Evolutionary conservation across 768 basidiomycete species (phyloP), one percentile per base, ranked within the genome.

Genomic region (Kwoniella newhampshirensis): DNA sequence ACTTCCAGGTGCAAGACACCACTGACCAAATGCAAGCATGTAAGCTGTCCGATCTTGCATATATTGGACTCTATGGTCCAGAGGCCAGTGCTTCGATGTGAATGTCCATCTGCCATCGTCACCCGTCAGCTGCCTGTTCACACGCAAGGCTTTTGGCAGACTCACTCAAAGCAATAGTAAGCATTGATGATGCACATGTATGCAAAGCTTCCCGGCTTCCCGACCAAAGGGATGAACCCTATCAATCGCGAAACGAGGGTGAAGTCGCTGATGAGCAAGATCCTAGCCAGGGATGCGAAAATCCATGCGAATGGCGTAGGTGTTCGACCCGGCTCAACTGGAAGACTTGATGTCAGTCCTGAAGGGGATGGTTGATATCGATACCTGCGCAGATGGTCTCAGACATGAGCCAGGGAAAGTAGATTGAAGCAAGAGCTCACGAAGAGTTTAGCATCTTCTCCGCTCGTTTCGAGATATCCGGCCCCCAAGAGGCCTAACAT

Each of bases 101-200:
- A 70, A 71, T 17, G 57, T 68, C 53, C 55, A 73, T 35, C 69
- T 71, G 32, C 21, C 13, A 36, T 15, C n/a, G n/a, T 18, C 43
- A 32, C 13, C 32, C 32, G 32, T 32, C 43, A 35, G n/a, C 35
- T 39, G 4, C 4, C 8, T 8, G 15, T n/a, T 25, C 9, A 55
- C 12, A 30, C 17, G 45, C 8, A n/a, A 25, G 20, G 11, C 35
- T 30, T 2, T 42, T 0, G 18, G 7, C 11, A 37, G 17, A 59
- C 71, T 60, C 45, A 70, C 70, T 74, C 73, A 54, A 74, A 77
- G 60, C 60, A 74, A 51, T 77, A 75, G 57, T 64, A 77, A 9
- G 68, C 55, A 48, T 74, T 67, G 39, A 75, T 68, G 43, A 71
- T 58, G 51, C 67, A 67, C 58, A 73, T 70, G 59, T 75, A 77